phyloP scores from a whole-genome alignment of 2,329 filamentous ascomycete genomes.

The Shiraia sp. region DNA sequence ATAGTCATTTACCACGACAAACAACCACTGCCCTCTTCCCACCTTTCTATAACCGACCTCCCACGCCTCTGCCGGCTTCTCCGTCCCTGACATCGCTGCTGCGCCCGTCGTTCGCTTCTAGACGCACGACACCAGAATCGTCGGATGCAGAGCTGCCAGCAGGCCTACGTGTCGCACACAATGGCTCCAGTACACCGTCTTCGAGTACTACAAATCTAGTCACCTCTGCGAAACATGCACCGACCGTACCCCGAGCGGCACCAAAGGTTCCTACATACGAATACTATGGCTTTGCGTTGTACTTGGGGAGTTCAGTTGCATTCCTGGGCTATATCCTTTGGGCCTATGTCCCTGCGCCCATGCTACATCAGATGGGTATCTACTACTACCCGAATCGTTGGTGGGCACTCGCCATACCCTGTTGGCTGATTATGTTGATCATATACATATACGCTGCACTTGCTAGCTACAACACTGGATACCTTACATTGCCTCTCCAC shows the following conservation, averaged over 20 bases:
- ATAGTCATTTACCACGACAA: conserved; percentile 49
- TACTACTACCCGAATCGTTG: conserved; percentile 97
- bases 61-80: conserved; percentile 88
- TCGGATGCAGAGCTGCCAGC: conserved; percentile 73
- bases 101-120: conserved; percentile 70
- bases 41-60: conserved; percentile 97
- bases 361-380: conserved; percentile 90
- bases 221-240: conserved; percentile 61
- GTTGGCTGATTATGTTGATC: conserved; percentile 84
- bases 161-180: conserved; percentile 7
- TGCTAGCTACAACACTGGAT: conserved; percentile 85
- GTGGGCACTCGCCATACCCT: conserved; percentile 93
- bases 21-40: conserved; percentile 60
- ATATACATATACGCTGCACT: conserved; percentile 95
- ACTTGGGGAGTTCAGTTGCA: conserved; percentile 81
- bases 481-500: conserved; percentile 78
- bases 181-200: conserved; percentile 32
- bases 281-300: conserved; percentile 98
- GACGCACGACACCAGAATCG: conserved; percentile 91
- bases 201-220: conserved; percentile 62
- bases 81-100: conserved; percentile 91
- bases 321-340: conserved; percentile 77
- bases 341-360: conserved; percentile 89
- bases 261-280: conserved; percentile 99
- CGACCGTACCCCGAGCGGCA: conserved; percentile 76